Base-by-base conservation (phyloP, 352 stramenopile genomes). In the Phytopythium kandeliae region DNA sequence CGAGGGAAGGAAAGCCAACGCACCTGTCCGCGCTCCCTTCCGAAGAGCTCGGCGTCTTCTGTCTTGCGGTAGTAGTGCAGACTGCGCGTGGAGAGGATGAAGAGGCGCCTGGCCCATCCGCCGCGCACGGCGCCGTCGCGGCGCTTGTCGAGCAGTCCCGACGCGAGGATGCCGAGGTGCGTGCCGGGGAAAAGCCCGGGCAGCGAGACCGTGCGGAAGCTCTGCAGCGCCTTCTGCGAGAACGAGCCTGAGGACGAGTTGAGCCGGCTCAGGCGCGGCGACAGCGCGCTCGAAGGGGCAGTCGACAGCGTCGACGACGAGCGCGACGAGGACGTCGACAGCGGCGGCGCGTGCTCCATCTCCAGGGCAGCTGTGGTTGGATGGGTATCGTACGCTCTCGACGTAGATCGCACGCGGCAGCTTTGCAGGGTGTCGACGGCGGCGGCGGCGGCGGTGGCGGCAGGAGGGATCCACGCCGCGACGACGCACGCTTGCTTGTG, bases 51-150 rank as follows among this genome's bases (percentile, higher is more conserved):
- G 44, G 60, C 60, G 46, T 94, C 84, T 46, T 94, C 81, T 10
- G 66, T 67, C 55, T 92, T 92, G 24, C 84, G 79, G 54, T 89
- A 94, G 59, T 94, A 94, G 48, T 94, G 84, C 34, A 92, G 47
- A 36, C 81, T 86, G 22, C 76, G 75, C 17, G 81, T 89, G 38
- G 79, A 91, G 26, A 94, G 45, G 17, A 94, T 82, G 56, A 94
- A 94, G 36, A 92, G 71, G 2, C 84, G 71, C 48, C 79, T 79
- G 21, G 84, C 81, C 82, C 80, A 94, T 15, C 84, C 84, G 16
- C 81, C 81, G 17, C 84, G 79, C 26, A 94, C 84, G 13, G 84
- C 84, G 17, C 84, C 84, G 48, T 94, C 84, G 35, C 84, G 79
- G 33, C 79, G 81, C 48, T 94, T 94, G 62, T 94, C 84, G 21